Conservation (phyloP, 1,284 basidiomycete genomes). For the Ustilago xerochloae region DNA sequence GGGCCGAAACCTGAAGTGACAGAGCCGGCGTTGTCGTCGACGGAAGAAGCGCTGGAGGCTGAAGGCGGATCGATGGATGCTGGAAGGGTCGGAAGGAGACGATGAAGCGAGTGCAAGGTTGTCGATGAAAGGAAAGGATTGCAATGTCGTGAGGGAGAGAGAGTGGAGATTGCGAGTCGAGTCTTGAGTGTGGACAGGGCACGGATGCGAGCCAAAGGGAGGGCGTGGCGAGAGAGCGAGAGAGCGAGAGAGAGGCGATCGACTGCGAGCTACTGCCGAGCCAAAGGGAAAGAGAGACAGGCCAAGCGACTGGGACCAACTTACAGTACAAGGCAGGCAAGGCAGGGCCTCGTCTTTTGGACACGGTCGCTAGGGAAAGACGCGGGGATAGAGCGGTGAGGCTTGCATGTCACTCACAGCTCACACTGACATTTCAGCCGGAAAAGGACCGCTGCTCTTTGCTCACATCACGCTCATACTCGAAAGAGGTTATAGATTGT, state of each 20-base stretch:
- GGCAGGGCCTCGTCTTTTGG: background rate
- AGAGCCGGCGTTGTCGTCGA: background rate
- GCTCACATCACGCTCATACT: too few relatives aligned
- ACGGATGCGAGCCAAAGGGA: background rate
- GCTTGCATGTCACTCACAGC: slow-evolving; percentile 7
- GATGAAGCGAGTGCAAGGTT: background rate
- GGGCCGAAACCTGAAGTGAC: too few relatives aligned
- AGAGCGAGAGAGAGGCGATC: slow-evolving; percentile 19
- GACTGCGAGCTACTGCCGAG: slow-evolving; percentile 29
- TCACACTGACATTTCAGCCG: too few relatives aligned
- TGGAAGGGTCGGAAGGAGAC: background rate
- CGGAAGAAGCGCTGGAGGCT: slow-evolving; percentile 1
- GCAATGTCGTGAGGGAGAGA: background rate
- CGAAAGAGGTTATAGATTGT: too few relatives aligned
- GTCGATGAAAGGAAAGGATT: background rate
- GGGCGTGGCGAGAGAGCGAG: slow-evolving; percentile 3
- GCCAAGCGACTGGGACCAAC: background rate
- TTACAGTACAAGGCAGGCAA: background rate
- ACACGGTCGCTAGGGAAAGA: slow-evolving; percentile 3
- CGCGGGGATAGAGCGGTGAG: slow-evolving; percentile 13
- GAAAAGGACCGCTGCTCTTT: background rate
- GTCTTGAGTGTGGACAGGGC: background rate
- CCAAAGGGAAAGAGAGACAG: background rate
- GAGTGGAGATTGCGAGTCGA: background rate
- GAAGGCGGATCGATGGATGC: too few relatives aligned